These are phyloP conservation scores for Cupressus sempervirens DNA, from an alignment of 75 land plant genomes.

Conservation along the genomic window DNA sequence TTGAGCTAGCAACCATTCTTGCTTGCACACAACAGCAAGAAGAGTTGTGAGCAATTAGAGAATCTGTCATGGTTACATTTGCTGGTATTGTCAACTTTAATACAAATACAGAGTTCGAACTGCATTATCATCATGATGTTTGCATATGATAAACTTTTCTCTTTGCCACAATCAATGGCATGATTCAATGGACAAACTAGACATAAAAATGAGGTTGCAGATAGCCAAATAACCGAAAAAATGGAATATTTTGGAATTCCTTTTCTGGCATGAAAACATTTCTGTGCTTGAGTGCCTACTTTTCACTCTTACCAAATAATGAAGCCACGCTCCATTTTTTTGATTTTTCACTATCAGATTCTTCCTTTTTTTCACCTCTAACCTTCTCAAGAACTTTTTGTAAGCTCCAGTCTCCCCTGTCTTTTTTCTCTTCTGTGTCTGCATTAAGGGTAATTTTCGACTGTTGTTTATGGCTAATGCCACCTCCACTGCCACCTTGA, in stretches of 20 bases:
- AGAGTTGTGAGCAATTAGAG: background rate
- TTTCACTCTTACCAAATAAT: constrained; percentile 20
- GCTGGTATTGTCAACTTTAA: background rate
- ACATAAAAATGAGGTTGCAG: background rate
- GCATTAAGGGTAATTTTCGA: background rate
- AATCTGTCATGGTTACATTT: background rate
- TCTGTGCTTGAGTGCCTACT: background rate
- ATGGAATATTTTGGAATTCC: background rate
- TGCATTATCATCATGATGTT: background rate
- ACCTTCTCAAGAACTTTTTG: constrained; percentile 22
- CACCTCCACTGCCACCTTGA: constrained; percentile 32
- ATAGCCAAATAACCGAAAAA: background rate
- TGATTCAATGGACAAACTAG: background rate
- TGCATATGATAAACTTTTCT: background rate
- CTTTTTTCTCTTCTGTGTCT: constrained; percentile 10
- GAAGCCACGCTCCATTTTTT: constrained; percentile 17
- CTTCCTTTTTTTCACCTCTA: constrained; percentile 15
- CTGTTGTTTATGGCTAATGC: constrained; percentile 11
- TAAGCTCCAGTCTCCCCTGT: constrained; percentile 20
- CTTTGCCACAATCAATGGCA: background rate
- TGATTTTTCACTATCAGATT: constrained; percentile 16
- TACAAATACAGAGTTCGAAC: background rate
- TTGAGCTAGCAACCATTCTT: background rate
- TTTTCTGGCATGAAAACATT: background rate
- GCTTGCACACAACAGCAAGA: background rate